Percentiles rank a stretch among this genome's conserved stretches.
Evolutionary conservation across 176 grass and related monocot genomes (phyloP).

Genomic region (Metroxylon sagu): DNA sequence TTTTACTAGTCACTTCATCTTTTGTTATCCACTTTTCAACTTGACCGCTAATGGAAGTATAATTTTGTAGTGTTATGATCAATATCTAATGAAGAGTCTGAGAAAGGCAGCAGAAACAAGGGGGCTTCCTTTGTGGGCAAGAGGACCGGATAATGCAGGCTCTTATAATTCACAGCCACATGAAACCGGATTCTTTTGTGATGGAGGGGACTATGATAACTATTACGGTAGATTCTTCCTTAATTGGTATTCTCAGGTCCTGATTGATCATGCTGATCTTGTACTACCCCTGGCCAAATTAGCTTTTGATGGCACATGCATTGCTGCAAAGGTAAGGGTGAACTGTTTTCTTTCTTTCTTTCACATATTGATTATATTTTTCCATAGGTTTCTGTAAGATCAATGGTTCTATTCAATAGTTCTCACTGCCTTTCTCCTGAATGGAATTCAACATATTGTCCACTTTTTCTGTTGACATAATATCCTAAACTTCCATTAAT

Average conservation of each 20-base stretch:
- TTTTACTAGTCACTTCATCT: no score
- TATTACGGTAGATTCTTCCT: conserved; percentile 94
- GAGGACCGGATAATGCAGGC: conserved; percentile 54
- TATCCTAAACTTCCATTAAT: no score
- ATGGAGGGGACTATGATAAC: conserved; percentile 87
- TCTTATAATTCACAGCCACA: conserved; percentile 76
- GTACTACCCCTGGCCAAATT: conserved; percentile 76
- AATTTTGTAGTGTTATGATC: conserved; percentile 73
- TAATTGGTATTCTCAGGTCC: conserved; percentile 63
- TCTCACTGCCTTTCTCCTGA: no score
- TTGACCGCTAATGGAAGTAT: background rate
- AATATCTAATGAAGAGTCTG: conserved; percentile 64
- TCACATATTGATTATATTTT: no score
- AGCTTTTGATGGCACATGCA: conserved; percentile 55
- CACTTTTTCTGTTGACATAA: no score
- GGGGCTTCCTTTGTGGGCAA: conserved; percentile 65
- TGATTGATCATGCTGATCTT: conserved; percentile 67
- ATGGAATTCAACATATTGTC: no score
- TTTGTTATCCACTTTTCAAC: no score
- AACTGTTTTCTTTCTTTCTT: no score
- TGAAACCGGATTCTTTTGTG: conserved; percentile 74
- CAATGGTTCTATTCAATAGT: no score
- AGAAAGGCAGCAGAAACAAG: conserved; percentile 62
- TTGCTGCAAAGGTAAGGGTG: conserved; percentile 65
- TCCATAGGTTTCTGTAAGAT: no score